These are phyloP conservation scores for Mycena sp. DNA, from an alignment of 1,284 basidiomycete genomes.

Conservation along the genomic window DNA sequence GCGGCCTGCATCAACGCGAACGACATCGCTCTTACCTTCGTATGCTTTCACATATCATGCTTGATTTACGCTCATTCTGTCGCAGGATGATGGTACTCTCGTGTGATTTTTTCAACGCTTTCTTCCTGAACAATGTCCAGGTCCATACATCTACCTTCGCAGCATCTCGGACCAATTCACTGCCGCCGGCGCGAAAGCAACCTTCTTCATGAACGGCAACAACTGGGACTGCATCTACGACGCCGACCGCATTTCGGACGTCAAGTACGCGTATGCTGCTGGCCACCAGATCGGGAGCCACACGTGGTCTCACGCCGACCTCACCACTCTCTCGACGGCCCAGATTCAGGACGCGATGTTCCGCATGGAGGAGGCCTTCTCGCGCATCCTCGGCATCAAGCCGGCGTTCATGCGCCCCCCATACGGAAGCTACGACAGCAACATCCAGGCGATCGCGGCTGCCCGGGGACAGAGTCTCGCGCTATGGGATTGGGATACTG, in stretches of 20 bases:
- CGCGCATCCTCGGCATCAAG: too few relatives aligned
- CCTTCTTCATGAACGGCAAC: slow-evolving; percentile 3
- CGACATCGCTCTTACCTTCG: slow-evolving; percentile 3
- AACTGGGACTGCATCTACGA: slow-evolving; percentile 4
- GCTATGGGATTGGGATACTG: too few relatives aligned
- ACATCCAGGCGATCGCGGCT: too few relatives aligned
- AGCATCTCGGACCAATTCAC: slow-evolving; percentile 2
- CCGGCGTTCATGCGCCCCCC: too few relatives aligned
- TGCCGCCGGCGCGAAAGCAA: not conserved
- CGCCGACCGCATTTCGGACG: not conserved
- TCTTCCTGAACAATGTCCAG: not conserved
- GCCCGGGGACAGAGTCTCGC: too few relatives aligned
- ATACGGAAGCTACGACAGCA: too few relatives aligned
- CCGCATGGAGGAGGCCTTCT: slow-evolving; percentile 2
- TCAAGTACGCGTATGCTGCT: not conserved
- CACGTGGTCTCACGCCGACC: slow-evolving; percentile 1
- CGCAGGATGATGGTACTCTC: not conserved
- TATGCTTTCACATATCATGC: not conserved
- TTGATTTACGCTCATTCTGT: not conserved
- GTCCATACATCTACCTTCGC: not conserved
- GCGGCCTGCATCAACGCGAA: not conserved
- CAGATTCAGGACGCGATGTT: slow-evolving; percentile 1
- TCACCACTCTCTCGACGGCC: not conserved
- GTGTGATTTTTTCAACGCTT: not conserved
- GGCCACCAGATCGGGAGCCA: not conserved